Evolutionary conservation across 371 early-diverging fungal genomes (phyloP).

Genomic region (Spraguea lophii): DNA sequence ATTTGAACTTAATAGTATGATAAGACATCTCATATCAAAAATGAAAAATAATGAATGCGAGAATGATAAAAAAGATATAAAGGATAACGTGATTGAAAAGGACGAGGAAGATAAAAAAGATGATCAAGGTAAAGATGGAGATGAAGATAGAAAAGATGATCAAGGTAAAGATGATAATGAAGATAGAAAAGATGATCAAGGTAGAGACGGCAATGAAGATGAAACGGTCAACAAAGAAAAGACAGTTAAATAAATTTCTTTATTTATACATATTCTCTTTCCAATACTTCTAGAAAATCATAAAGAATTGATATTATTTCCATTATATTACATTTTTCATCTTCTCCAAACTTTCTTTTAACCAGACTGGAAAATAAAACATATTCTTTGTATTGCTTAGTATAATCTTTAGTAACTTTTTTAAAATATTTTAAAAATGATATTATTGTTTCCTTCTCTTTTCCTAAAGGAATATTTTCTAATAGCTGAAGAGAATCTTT

Average conservation of each 20-base stretch:
- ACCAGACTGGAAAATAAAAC: constrained; percentile 3
- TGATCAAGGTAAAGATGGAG: too few species aligned
- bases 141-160: neutral
- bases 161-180: neutral
- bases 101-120: neutral
- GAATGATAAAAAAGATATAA: too few species aligned
- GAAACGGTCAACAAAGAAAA: neutral
- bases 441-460: neutral
- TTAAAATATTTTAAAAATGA: constrained; percentile 3
- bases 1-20: constrained; percentile 34
- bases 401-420: neutral
- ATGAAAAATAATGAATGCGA: too few species aligned
- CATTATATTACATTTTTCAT: neutral
- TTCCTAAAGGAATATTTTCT: constrained; percentile 4
- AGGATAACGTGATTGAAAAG: neutral
- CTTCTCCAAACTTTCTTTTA: constrained; percentile 21
- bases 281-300: too few species aligned
- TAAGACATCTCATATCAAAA: too few species aligned
- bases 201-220: neutral
- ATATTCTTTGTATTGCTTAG: constrained; percentile 2
- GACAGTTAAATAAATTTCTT: neutral
- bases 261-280: too few species aligned
- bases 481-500: constrained; percentile 1
- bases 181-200: neutral
- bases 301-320: too few species aligned